phyloP scores from a whole-genome alignment of 306 rosid genomes.

The Pyrus bretschneideri region DNA sequence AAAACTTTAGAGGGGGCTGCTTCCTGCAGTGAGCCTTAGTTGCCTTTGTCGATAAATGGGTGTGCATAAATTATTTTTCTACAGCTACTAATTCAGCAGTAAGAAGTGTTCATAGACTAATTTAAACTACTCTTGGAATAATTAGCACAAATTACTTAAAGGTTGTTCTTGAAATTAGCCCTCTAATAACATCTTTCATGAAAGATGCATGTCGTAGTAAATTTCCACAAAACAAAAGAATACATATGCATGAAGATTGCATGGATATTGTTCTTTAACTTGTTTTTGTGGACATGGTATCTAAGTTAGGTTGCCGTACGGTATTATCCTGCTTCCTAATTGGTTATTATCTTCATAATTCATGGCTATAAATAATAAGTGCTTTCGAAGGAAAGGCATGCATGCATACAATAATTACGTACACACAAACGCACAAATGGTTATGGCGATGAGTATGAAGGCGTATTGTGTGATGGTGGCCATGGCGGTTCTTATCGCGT shows the following conservation, averaged over 20 bases:
- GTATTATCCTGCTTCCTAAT: background rate
- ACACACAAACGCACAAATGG: too few relatives aligned
- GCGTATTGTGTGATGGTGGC: background rate
- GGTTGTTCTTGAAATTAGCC: too few relatives aligned
- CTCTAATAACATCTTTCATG: background rate
- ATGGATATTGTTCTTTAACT: background rate
- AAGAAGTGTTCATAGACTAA: too few relatives aligned
- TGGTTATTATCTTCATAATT: background rate
- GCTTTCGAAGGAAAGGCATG: background rate
- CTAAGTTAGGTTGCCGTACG: background rate
- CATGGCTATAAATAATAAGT: background rate
- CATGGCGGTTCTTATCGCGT: background rate
- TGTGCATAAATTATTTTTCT: too few relatives aligned
- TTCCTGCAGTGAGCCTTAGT: too few relatives aligned
- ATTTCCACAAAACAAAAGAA: background rate
- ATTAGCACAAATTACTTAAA: too few relatives aligned
- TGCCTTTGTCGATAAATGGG: too few relatives aligned
- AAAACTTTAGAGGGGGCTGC: too few relatives aligned
- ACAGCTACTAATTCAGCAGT: too few relatives aligned
- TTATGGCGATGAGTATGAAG: background rate
- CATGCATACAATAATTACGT: background rate
- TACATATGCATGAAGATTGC: background rate
- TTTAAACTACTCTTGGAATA: too few relatives aligned
- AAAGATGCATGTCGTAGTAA: background rate
- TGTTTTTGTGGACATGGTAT: background rate